phyloP scores from a whole-genome alignment of 805 yeast species.

The Lipomyces sp. region DNA sequence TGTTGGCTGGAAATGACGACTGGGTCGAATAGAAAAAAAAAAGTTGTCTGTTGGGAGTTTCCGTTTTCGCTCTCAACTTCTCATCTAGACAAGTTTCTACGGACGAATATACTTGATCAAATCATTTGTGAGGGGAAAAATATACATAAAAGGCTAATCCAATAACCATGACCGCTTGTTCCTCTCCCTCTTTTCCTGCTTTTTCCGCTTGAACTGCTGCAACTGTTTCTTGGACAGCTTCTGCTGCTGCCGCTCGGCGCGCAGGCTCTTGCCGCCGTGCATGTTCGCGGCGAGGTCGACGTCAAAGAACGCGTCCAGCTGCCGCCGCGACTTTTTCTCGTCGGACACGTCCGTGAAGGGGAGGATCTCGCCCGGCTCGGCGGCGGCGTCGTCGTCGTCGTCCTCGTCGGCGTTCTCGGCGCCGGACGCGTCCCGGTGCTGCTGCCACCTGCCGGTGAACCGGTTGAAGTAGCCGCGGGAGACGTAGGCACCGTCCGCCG shows the following conservation, averaged over 20 bases:
- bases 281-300: constrained; percentile 16
- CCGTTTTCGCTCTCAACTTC: no score
- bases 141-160: constrained; percentile 4
- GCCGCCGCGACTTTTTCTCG: constrained; percentile 13
- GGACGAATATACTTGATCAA: no score
- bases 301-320: constrained; percentile 22
- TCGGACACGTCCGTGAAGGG: constrained; percentile 17
- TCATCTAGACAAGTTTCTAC: background rate
- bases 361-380: constrained; percentile 17
- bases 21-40: no score
- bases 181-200: constrained; percentile 30
- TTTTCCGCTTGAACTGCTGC: constrained; percentile 25
- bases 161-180: constrained; percentile 28
- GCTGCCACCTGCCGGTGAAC: constrained; percentile 23
- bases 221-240: constrained; percentile 29
- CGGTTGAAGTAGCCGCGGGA: constrained; percentile 25
- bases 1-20: no score
- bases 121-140: no score
- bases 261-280: constrained; percentile 26
- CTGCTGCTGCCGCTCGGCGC: constrained; percentile 27
- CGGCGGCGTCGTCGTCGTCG: constrained; percentile 1
- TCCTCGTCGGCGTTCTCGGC: constrained; percentile 5
- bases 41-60: no score
- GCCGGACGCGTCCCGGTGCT: background rate
- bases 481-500: constrained; percentile 7